phyloP scores from a whole-genome alignment of 2,329 filamentous ascomycete genomes.

The Albifimbria verrucaria region DNA sequence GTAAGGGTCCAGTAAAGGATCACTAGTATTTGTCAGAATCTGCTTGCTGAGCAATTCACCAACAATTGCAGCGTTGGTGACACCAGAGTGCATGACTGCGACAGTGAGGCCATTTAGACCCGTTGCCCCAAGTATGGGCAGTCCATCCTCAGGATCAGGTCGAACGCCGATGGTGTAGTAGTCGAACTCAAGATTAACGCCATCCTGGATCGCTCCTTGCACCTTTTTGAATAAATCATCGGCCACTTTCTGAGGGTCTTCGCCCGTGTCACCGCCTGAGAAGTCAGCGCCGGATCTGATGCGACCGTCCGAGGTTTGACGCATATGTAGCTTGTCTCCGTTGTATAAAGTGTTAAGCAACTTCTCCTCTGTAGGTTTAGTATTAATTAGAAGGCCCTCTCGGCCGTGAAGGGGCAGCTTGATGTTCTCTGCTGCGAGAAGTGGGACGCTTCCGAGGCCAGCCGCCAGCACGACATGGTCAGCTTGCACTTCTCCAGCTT shows the following conservation, averaged over 20 bases:
- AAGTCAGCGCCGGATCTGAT: constrained; percentile 15
- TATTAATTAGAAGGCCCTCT: constrained; percentile 25
- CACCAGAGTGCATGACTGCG: constrained; percentile 25
- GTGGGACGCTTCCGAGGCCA: constrained; percentile 21
- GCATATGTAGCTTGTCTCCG: constrained; percentile 20
- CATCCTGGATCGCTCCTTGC: constrained; percentile 13
- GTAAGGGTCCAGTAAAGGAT: constrained; percentile 1
- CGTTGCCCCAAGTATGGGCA: constrained; percentile 23
- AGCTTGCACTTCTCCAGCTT: constrained; percentile 10
- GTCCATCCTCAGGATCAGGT: constrained; percentile 21
- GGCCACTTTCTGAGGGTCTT: constrained; percentile 17
- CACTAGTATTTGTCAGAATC: constrained; percentile 1
- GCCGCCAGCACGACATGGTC: constrained; percentile 27
- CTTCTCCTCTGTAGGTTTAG: constrained; percentile 15
- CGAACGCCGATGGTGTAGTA: constrained; percentile 24
- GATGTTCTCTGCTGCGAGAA: constrained; percentile 19
- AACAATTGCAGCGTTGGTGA: constrained; percentile 8
- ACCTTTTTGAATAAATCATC: constrained; percentile 17
- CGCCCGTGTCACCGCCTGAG: constrained; percentile 10
- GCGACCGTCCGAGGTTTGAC: constrained; percentile 24
- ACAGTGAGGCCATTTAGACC: constrained; percentile 22
- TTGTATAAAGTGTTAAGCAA: constrained; percentile 19
- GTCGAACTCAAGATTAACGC: constrained; percentile 20
- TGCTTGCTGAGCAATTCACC: constrained; percentile 5
- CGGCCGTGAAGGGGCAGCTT: constrained; percentile 17